Conservation (phyloP, 805 yeast species). For the Spathaspora sp. region DNA sequence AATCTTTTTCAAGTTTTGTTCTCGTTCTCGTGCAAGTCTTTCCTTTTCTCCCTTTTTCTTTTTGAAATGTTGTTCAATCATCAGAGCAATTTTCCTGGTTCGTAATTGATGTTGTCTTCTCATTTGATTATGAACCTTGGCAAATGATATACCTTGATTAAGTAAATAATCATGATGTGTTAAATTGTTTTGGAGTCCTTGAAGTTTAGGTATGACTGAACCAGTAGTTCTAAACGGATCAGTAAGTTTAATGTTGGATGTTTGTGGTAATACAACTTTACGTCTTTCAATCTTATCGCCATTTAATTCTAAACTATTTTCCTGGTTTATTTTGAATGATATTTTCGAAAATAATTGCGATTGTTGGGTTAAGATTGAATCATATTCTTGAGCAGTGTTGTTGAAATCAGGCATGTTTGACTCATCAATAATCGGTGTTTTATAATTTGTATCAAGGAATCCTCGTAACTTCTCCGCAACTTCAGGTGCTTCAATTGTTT, state of each 20-base stretch:
- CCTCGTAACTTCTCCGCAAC: conserved; percentile 21
- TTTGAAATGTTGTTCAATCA: conserved; percentile 84
- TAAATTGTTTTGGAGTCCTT: conserved; percentile 36
- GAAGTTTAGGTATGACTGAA: conserved; percentile 37
- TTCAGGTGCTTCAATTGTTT: conserved; percentile 20
- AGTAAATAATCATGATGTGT: conserved; percentile 73
- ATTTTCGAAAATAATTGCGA: conserved; percentile 44
- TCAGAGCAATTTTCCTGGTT: conserved; percentile 68
- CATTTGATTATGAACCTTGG: conserved; percentile 65
- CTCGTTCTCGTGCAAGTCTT: conserved; percentile 69
- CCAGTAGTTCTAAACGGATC: conserved; percentile 48
- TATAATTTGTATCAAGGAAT: conserved; percentile 26
- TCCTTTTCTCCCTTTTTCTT: conserved; percentile 87
- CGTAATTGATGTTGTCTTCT: conserved; percentile 62
- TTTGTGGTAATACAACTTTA: conserved; percentile 43
- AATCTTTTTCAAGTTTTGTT: conserved; percentile 60
- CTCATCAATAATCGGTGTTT: conserved; percentile 37
- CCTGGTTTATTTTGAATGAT: conserved; percentile 32
- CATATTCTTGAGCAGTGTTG: conserved; percentile 52
- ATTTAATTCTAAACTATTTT: conserved; percentile 36
- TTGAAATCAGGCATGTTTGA: conserved; percentile 24
- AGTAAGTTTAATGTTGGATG: conserved; percentile 35
- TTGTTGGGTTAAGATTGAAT: conserved; percentile 54
- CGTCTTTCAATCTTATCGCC: conserved; percentile 48
- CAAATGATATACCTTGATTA: conserved; percentile 68